phyloP scores from a whole-genome alignment of 345 rosid species.

The Arabis hirsuta region DNA sequence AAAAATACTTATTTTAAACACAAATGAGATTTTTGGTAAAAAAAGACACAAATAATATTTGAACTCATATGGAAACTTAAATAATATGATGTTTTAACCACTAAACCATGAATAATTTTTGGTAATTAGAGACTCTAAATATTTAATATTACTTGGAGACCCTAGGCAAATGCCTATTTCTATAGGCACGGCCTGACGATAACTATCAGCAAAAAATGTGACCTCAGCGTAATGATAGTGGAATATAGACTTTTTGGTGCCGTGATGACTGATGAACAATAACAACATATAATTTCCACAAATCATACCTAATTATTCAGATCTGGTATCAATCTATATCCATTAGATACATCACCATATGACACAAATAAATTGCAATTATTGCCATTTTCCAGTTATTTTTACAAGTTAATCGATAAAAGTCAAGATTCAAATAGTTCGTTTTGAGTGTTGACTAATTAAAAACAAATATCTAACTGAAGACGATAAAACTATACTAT shows the following conservation, averaged over 20 bases:
- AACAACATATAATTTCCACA: not conserved
- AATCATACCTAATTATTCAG: constrained; percentile 32
- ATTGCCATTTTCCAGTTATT: not conserved
- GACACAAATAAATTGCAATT: constrained; percentile 2
- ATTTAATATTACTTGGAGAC: too few relatives aligned
- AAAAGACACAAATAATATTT: too few relatives aligned
- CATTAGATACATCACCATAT: not conserved
- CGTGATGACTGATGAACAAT: constrained; percentile 20
- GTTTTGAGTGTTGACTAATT: not conserved
- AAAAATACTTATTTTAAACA: too few relatives aligned
- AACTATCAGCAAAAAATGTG: constrained; percentile 7
- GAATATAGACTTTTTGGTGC: constrained; percentile 28
- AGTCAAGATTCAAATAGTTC: constrained; percentile 5
- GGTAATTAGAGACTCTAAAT: too few relatives aligned
- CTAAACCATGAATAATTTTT: too few relatives aligned
- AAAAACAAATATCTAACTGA: not conserved
- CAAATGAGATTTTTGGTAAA: too few relatives aligned
- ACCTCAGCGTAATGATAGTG: constrained; percentile 29
- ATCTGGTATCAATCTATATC: constrained; percentile 31
- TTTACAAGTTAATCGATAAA: not conserved
- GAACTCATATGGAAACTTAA: too few relatives aligned
- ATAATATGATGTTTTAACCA: too few relatives aligned
- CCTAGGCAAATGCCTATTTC: too few relatives aligned
- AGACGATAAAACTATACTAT: too few relatives aligned
- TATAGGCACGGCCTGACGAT: too few relatives aligned